Percentiles rank a stretch among this genome's conserved stretches.
phyloP scores from a whole-genome alignment of 2,329 filamentous ascomycete genomes.

The Scedosporium dehoogii region DNA sequence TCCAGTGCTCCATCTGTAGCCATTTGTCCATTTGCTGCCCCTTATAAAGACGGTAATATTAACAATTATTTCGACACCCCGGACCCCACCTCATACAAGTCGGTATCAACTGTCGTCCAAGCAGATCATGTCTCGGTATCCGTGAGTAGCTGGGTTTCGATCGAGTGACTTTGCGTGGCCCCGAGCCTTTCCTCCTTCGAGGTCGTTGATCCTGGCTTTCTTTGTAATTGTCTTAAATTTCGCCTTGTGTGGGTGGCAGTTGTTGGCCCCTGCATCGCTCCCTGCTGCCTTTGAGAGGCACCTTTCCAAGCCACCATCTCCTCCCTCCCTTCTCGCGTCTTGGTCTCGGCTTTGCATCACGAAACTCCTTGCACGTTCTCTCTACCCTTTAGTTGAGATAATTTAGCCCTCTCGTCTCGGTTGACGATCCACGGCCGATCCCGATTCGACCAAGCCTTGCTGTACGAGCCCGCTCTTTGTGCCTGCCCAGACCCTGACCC shows the following conservation, averaged over 20 bases:
- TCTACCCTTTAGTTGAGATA: background rate
- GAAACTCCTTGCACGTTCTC: background rate
- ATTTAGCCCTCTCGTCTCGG: background rate
- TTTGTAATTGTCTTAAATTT: background rate
- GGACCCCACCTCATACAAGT: background rate
- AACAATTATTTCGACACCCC: background rate
- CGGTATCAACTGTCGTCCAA: background rate
- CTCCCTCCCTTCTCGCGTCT: background rate
- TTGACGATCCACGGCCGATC: slow-evolving; percentile 1
- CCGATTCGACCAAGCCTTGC: background rate
- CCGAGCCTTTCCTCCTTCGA: background rate
- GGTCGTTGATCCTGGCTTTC: background rate
- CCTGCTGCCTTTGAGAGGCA: background rate
- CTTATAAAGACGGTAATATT: background rate
- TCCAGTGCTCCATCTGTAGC: background rate
- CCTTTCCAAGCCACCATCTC: background rate
- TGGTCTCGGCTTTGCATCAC: background rate
- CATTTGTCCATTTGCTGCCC: background rate
- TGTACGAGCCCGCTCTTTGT: background rate
- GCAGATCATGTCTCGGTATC: slow-evolving; percentile 4
- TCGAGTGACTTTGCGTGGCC: background rate
- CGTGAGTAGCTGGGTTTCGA: background rate
- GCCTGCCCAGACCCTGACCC: background rate
- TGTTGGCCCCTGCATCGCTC: background rate
- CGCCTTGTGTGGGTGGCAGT: background rate